Conservation (phyloP, 2,329 filamentous ascomycete species). For the Epichloe scottii region DNA sequence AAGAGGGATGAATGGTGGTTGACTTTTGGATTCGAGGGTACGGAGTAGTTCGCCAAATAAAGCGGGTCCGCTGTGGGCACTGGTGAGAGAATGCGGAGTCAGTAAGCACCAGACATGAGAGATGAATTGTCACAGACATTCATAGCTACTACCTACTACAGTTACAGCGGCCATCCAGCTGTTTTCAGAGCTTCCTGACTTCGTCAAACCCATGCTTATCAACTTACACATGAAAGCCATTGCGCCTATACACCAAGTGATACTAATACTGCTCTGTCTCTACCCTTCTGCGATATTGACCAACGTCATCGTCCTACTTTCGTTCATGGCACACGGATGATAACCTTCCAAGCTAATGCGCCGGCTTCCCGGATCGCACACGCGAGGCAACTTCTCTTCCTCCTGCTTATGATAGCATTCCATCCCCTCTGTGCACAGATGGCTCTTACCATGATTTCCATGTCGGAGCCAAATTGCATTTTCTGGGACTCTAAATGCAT, state of each 20-base stretch:
- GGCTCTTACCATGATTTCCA: constrained; percentile 59
- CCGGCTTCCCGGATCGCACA: constrained; percentile 67
- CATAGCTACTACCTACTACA: neutral
- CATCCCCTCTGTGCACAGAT: constrained; percentile 63
- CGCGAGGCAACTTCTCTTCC: constrained; percentile 54
- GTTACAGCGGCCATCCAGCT: neutral
- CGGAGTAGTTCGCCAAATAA: neutral
- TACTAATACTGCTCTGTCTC: neutral
- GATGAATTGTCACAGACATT: neutral
- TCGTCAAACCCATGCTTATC: neutral
- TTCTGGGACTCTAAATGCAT: constrained; percentile 45
- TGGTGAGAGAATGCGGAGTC: neutral
- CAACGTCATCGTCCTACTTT: neutral
- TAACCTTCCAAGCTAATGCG: constrained; percentile 54
- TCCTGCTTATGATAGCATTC: constrained; percentile 59
- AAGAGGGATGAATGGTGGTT: neutral
- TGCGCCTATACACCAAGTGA: neutral
- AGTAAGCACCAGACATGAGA: neutral
- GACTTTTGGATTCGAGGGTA: neutral
- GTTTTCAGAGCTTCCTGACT: neutral
- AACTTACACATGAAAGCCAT: neutral
- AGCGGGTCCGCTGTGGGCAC: neutral
- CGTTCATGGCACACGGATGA: constrained; percentile 44
- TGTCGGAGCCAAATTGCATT: constrained; percentile 48
- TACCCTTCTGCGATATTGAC: neutral